Evolutionary conservation across 176 grass and related monocot species (phyloP).

Genomic region (Zoysia pacifica): DNA sequence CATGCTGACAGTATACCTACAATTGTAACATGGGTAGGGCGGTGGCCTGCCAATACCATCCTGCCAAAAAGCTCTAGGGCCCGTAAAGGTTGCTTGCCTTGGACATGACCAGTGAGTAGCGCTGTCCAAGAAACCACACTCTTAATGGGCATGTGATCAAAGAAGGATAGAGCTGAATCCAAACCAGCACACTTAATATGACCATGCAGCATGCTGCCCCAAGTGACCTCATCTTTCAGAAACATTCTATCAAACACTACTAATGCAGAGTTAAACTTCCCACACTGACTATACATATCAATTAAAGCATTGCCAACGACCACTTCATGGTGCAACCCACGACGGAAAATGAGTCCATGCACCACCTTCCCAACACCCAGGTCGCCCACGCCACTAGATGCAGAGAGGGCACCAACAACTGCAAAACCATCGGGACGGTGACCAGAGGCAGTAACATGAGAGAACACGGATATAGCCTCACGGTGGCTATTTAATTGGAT

Average conservation of each 20-base stretch:
- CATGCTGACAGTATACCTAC: conserved; percentile 61
- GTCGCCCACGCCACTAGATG: conserved; percentile 14
- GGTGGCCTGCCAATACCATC: conserved; percentile 54
- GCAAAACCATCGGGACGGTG: conserved; percentile 49
- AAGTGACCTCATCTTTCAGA: conserved; percentile 53
- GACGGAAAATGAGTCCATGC: conserved; percentile 43
- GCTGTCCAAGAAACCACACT: conserved; percentile 54
- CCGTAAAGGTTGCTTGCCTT: conserved; percentile 45
- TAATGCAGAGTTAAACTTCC: conserved; percentile 23
- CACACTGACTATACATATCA: conserved; percentile 60
- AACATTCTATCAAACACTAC: conserved; percentile 46
- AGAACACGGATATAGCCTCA: conserved; percentile 47
- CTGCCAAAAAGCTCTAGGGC: conserved; percentile 60
- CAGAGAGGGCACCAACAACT: conserved; percentile 44
- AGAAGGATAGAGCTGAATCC: conserved; percentile 46
- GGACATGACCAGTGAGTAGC: conserved; percentile 63
- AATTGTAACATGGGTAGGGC: conserved; percentile 51
- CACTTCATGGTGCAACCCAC: conserved; percentile 34
- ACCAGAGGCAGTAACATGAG: background rate
- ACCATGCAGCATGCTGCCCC: conserved; percentile 65
- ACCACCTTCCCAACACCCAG: conserved; percentile 6
- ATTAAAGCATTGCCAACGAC: conserved; percentile 58
- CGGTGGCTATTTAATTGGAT: conserved; percentile 31
- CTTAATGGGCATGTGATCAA: conserved; percentile 47
- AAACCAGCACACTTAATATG: conserved; percentile 41